These are phyloP conservation scores for Cardamine resedifolia DNA, from an alignment of 345 rosid species.

Conservation along the genomic window DNA sequence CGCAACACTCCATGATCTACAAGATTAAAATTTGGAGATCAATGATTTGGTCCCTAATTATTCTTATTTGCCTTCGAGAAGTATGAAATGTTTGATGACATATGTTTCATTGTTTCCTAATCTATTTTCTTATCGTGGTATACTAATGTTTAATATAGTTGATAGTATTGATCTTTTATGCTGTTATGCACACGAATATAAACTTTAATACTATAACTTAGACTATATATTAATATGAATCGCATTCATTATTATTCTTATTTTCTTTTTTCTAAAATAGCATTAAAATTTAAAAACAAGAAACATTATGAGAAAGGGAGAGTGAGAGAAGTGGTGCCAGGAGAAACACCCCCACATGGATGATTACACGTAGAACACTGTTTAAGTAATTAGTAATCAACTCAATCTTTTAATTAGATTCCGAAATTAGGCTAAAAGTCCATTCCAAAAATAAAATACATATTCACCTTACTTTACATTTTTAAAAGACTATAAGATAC, in stretches of 20 bases:
- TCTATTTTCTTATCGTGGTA: background rate
- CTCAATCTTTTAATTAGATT: constrained; percentile 9
- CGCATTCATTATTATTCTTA: background rate
- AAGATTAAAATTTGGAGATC: background rate
- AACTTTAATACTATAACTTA: background rate
- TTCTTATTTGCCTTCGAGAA: background rate
- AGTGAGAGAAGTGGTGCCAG: constrained; percentile 9
- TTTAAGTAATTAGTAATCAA: constrained; percentile 20
- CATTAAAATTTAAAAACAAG: constrained; percentile 7
- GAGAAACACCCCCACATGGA: constrained; percentile 29
- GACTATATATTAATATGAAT: background rate
- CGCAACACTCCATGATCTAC: background rate
- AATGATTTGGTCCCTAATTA: background rate
- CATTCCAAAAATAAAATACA: background rate
- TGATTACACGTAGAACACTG: constrained; percentile 29
- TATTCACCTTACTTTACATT: background rate
- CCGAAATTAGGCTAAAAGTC: background rate
- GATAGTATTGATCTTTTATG: background rate
- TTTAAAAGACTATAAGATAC: background rate
- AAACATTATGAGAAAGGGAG: constrained; percentile 4
- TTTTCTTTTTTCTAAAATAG: background rate
- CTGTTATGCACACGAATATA: background rate
- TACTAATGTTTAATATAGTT: background rate
- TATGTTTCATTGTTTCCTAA: background rate
- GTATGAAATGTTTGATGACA: background rate